Percentiles rank a stretch among this genome's conserved stretches.
phyloP scores from a whole-genome alignment of 306 rosid genomes.

The Medicago arabica region DNA sequence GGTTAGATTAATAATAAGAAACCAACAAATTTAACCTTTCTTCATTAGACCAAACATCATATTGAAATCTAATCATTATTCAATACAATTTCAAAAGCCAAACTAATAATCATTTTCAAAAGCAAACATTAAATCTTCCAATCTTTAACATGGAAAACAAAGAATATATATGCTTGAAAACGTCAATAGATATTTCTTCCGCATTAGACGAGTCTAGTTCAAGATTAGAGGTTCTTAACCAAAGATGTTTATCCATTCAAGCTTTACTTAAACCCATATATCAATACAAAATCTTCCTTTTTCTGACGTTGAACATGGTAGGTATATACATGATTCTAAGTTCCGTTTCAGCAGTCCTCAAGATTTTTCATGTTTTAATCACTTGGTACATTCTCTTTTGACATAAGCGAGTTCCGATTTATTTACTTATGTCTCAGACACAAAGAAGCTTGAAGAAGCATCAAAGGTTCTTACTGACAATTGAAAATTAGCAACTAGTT shows the following conservation, averaged over 20 bases:
- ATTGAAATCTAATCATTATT: no score
- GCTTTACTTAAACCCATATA: conserved; percentile 46
- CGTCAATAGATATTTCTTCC: conserved; percentile 54
- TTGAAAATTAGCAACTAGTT: conserved; percentile 62
- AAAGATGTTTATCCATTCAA: conserved; percentile 56
- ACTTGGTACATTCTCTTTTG: conserved; percentile 60
- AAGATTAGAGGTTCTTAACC: conserved; percentile 56
- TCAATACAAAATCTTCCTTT: conserved; percentile 36
- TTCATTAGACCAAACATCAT: no score
- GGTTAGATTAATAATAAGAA: no score
- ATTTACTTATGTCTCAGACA: no score
- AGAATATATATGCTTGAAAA: conserved; percentile 57
- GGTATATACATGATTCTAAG: conserved; percentile 59
- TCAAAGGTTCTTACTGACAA: conserved; percentile 69
- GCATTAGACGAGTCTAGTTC: conserved; percentile 56
- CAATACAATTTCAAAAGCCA: conserved; percentile 41
- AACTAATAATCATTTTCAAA: conserved; percentile 41
- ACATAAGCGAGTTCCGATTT: no score
- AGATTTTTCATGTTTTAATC: conserved; percentile 57
- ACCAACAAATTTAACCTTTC: no score
- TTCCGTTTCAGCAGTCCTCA: no score
- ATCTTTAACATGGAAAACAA: conserved; percentile 51
- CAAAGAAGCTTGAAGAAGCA: conserved; percentile 75
- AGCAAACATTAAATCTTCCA: conserved; percentile 35
- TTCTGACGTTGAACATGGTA: conserved; percentile 46